Evolutionary conservation across 768 basidiomycete genomes (phyloP).

Genomic region (Trametes cingulata): DNA sequence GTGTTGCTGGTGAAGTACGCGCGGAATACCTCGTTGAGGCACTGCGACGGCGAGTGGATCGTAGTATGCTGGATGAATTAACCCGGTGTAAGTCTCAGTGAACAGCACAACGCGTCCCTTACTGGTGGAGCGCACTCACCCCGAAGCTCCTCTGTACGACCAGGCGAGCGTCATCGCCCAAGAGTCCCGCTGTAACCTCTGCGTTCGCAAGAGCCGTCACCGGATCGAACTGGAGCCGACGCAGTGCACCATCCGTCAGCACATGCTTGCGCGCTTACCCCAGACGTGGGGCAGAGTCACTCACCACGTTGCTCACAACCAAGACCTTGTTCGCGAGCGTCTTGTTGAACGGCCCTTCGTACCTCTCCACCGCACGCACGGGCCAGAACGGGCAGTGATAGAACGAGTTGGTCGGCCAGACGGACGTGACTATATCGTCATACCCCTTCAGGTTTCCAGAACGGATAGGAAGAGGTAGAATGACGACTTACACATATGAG

Average conservation of each 20-base stretch:
- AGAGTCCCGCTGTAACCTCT: neutral
- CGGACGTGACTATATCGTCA: neutral
- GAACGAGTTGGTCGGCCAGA: slow-evolving; percentile 1
- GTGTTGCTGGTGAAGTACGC: slow-evolving; percentile 10
- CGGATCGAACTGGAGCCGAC: slow-evolving; percentile 13
- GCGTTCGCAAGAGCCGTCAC: slow-evolving; percentile 22
- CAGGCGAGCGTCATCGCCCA: slow-evolving; percentile 16
- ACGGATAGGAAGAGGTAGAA: neutral
- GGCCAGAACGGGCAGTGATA: slow-evolving; percentile 19
- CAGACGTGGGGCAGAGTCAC: neutral
- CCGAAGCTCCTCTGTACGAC: slow-evolving; percentile 18
- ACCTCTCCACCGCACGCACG: slow-evolving; percentile 23
- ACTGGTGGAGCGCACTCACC: neutral
- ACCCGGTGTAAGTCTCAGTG: neutral
- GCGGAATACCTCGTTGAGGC: neutral
- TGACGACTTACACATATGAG: slow-evolving; percentile 1
- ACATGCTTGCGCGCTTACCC: too few species aligned
- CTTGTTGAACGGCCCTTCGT: slow-evolving; percentile 25
- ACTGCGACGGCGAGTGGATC: slow-evolving; percentile 7
- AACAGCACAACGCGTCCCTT: too few species aligned
- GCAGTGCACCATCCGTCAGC: neutral
- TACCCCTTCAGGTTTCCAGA: neutral
- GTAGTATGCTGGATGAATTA: slow-evolving; percentile 3
- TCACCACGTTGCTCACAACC: slow-evolving; percentile 21
- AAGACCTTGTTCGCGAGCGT: slow-evolving; percentile 19